Evolutionary conservation across 2,329 filamentous ascomycete species (phyloP).

Genomic region (Fusarium hostae): DNA sequence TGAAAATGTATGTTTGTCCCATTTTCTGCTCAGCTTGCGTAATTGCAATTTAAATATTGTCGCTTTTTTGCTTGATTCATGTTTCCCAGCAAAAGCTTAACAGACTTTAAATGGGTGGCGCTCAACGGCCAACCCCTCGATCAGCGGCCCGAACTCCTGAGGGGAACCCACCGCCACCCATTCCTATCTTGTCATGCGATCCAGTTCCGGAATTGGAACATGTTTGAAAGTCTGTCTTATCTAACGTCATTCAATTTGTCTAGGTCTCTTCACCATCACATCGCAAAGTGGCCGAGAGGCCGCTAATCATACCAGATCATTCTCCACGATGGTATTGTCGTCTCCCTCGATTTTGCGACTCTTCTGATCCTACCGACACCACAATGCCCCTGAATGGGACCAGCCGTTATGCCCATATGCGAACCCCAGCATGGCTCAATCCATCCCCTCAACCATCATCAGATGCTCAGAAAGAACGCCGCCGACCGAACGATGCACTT

Average conservation of each 20-base stretch:
- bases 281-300: conserved; percentile 31
- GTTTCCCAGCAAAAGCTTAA: conserved; percentile 32
- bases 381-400: conserved; percentile 48
- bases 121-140: conserved; percentile 41
- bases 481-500: conserved; percentile 49
- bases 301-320: conserved; percentile 38
- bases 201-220: conserved; percentile 27
- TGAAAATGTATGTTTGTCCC: conserved; percentile 37
- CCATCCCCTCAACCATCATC: conserved; percentile 37
- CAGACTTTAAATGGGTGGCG: conserved; percentile 35
- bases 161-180: conserved; percentile 41
- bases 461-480: conserved; percentile 37
- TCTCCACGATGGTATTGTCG: conserved; percentile 53
- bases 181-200: conserved; percentile 28
- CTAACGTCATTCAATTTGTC: conserved; percentile 35
- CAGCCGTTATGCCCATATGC: conserved; percentile 47
- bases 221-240: conserved; percentile 34
- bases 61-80: conserved; percentile 1
- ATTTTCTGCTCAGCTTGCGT: background rate
- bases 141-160: conserved; percentile 37
- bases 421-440: conserved; percentile 33
- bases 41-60: conserved; percentile 7
- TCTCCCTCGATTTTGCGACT: conserved; percentile 41
- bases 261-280: conserved; percentile 34
- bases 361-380: conserved; percentile 31